These are phyloP conservation scores for Teratosphaeria pseudoeucalypti DNA, from an alignment of 2,329 filamentous ascomycete species.

Conservation along the genomic window DNA sequence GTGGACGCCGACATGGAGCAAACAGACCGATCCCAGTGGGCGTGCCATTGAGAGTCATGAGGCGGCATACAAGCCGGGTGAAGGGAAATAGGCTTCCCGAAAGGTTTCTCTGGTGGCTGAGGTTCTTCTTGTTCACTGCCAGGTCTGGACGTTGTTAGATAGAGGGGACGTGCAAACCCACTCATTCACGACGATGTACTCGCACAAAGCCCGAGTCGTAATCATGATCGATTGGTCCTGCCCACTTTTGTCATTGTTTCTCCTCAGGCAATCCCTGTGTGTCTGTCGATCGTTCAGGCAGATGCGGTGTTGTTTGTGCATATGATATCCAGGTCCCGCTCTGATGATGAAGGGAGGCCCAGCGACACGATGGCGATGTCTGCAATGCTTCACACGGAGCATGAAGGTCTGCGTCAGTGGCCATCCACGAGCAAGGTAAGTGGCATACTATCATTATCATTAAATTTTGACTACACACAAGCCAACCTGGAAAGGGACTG, in stretches of 20 bases:
- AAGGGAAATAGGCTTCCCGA: background rate
- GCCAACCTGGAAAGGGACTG: too few relatives aligned
- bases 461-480: too few relatives aligned
- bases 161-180: background rate
- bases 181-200: background rate
- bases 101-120: background rate
- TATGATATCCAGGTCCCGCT: background rate
- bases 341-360: background rate
- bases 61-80: slow-evolving; percentile 21
- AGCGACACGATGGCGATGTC: background rate
- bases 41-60: slow-evolving; percentile 37
- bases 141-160: background rate
- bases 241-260: background rate
- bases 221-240: background rate
- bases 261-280: background rate
- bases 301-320: background rate
- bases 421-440: background rate
- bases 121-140: background rate
- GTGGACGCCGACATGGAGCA: slow-evolving; percentile 96
- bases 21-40: slow-evolving; percentile 91
- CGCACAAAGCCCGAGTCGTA: background rate
- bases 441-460: background rate
- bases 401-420: background rate
- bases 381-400: slow-evolving; percentile 1
- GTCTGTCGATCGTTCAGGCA: background rate